Evolutionary conservation across 805 yeast genomes (phyloP).

Genomic region (Phaffomyces thermotolerans): DNA sequence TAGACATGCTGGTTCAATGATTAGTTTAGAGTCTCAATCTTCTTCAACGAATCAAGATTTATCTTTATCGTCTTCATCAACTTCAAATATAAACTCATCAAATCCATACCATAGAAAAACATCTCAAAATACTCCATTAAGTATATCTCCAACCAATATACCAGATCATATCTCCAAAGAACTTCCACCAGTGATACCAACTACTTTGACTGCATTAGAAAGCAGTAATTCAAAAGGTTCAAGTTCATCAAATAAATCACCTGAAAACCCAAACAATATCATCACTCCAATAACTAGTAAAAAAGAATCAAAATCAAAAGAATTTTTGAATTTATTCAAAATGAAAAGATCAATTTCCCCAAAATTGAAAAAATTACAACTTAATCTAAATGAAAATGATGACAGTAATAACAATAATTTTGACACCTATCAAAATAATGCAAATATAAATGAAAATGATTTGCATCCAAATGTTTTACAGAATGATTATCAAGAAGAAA

Average conservation of each 20-base stretch:
- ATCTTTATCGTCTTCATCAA: background rate
- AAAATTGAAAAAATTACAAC: conserved; percentile 8
- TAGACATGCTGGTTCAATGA: conserved; percentile 26
- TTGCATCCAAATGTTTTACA: conserved; percentile 2
- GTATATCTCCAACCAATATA: background rate
- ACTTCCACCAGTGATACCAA: background rate
- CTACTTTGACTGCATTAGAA: background rate
- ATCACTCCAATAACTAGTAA: background rate
- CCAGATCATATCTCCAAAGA: conserved; percentile 1
- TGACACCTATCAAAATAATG: conserved; percentile 6
- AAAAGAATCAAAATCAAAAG: conserved; percentile 19
- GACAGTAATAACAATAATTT: too few relatives aligned
- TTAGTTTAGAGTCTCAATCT: conserved; percentile 7
- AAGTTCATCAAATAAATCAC: background rate
- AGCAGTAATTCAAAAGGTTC: background rate
- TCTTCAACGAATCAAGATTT: background rate
- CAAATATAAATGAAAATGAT: conserved; percentile 3
- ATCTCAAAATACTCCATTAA: background rate
- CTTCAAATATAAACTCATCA: background rate
- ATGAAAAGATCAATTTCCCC: conserved; percentile 21
- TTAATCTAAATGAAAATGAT: too few relatives aligned
- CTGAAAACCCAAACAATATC: background rate
- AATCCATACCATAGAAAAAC: background rate
- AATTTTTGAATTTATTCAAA: conserved; percentile 21
- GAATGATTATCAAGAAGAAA: conserved; percentile 1